phyloP scores from a whole-genome alignment of 768 basidiomycete species.

The Mycena chlorophos region DNA sequence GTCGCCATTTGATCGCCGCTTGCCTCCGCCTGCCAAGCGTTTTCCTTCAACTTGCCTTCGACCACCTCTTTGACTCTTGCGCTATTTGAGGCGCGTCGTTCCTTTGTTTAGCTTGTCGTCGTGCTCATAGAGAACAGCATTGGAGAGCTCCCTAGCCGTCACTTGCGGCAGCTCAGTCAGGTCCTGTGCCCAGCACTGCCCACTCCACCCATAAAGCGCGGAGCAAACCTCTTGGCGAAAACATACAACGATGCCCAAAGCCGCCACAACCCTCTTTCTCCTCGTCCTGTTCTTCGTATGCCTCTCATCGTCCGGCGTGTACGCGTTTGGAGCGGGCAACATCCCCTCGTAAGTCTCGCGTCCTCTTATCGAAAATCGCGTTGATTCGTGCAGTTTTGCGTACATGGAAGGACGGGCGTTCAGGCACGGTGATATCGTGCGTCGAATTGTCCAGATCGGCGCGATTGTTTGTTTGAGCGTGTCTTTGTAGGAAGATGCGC shows the following conservation, averaged over 20 bases:
- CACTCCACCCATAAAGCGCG: slow-evolving; percentile 1
- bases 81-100: no score
- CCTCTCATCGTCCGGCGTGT: slow-evolving; percentile 56
- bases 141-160: not conserved
- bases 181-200: slow-evolving; percentile 5
- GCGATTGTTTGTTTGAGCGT: slow-evolving; percentile 25
- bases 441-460: slow-evolving; percentile 20
- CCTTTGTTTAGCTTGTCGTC: no score
- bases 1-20: no score
- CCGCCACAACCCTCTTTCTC: slow-evolving; percentile 43
- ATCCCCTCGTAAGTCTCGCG: slow-evolving; percentile 63
- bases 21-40: no score
- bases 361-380: slow-evolving; percentile 17
- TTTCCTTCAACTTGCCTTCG: no score
- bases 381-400: slow-evolving; percentile 53
- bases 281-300: slow-evolving; percentile 56
- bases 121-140: not conserved
- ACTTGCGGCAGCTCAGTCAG: not conserved
- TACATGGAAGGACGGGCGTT: slow-evolving; percentile 86
- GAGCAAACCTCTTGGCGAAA: slow-evolving; percentile 39
- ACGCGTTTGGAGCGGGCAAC: slow-evolving; percentile 83
- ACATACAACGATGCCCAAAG: slow-evolving; percentile 33
- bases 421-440: slow-evolving; percentile 87
- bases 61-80: no score
- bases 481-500: slow-evolving; percentile 59